Evolutionary conservation across 225 moss, liverwort and hornwort species (phyloP).

Genomic region (Physcomitrellopsis africana): DNA sequence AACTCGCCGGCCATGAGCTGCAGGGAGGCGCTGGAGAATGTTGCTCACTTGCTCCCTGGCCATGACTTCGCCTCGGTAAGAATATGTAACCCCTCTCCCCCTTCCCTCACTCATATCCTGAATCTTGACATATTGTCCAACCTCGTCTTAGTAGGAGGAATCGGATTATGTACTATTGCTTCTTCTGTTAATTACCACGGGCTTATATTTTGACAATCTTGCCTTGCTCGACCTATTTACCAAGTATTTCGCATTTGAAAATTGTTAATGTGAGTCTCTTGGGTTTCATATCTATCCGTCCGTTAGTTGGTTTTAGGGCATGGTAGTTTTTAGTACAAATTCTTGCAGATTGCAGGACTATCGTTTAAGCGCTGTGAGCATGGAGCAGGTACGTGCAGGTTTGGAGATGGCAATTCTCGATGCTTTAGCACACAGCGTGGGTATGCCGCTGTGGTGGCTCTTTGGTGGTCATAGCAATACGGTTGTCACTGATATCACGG

Average conservation of each 20-base stretch:
- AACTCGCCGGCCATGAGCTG: slow-evolving; percentile 41
- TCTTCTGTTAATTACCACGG: no score
- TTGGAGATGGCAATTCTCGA: slow-evolving; percentile 95
- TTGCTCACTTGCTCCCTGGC: slow-evolving; percentile 64
- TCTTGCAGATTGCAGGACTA: slow-evolving; percentile 4
- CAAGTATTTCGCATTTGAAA: background rate
- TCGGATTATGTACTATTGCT: background rate
- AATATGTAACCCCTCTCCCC: background rate
- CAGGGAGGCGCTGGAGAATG: slow-evolving; percentile 51
- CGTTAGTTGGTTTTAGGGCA: background rate
- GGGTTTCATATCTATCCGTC: slow-evolving; percentile 3
- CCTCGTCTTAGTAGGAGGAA: slow-evolving; percentile 5
- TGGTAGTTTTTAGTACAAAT: background rate
- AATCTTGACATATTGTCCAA: background rate
- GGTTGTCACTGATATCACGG: slow-evolving; percentile 86
- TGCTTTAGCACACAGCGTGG: slow-evolving; percentile 72
- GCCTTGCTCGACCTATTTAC: background rate
- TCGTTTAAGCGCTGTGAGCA: slow-evolving; percentile 17
- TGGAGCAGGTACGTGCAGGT: slow-evolving; percentile 81
- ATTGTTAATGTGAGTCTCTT: background rate
- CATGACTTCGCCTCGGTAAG: slow-evolving; percentile 70
- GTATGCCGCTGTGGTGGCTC: slow-evolving; percentile 83
- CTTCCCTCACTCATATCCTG: background rate
- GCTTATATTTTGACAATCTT: background rate
- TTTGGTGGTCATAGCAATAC: slow-evolving; percentile 75